Evolutionary conservation across 2,329 filamentous ascomycete genomes (phyloP).

Genomic region (Fusarium multiceps): DNA sequence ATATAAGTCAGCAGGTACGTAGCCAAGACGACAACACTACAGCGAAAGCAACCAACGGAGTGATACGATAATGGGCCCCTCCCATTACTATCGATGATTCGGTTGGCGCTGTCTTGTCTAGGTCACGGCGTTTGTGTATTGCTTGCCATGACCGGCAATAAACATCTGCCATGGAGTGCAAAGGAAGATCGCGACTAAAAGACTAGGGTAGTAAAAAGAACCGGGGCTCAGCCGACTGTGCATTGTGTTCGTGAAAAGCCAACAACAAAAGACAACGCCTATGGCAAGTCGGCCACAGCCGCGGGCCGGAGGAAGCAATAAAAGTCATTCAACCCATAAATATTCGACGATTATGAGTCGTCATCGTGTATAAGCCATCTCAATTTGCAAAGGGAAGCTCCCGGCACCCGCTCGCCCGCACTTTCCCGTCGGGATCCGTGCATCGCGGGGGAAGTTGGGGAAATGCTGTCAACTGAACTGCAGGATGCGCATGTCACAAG

Average conservation of each 20-base stretch:
- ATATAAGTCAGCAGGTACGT: slow-evolving; percentile 35
- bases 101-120: slow-evolving; percentile 13
- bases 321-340: not conserved
- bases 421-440: slow-evolving; percentile 44
- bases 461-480: slow-evolving; percentile 39
- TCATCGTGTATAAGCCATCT: not conserved
- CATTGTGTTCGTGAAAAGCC: not conserved
- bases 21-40: slow-evolving; percentile 16
- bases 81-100: slow-evolving; percentile 4
- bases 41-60: not conserved
- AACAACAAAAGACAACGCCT: not conserved
- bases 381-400: slow-evolving; percentile 9
- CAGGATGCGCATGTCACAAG: slow-evolving; percentile 35
- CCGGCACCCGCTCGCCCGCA: slow-evolving; percentile 46
- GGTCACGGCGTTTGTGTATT: slow-evolving; percentile 11
- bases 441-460: slow-evolving; percentile 46
- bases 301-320: not conserved
- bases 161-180: not conserved
- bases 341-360: not conserved
- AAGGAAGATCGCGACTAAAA: not conserved
- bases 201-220: not conserved
- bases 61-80: not conserved
- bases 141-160: slow-evolving; percentile 4
- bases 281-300: not conserved
- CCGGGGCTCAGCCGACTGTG: not conserved